Conservation (phyloP, 768 basidiomycete species). For the Leccinum rimulosum region DNA sequence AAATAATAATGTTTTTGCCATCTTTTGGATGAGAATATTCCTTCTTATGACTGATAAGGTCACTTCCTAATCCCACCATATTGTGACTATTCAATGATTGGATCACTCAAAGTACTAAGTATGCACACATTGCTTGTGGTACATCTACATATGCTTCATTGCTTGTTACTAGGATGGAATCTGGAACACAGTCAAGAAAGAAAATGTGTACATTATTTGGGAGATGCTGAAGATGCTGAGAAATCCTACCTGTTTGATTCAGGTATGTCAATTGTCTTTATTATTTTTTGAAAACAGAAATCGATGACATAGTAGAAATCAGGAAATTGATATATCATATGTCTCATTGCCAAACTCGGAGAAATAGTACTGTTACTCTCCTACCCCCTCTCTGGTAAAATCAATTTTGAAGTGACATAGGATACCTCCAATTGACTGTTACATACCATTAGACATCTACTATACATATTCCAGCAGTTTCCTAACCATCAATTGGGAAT, state of each 20-base stretch:
- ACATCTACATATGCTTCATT: background rate
- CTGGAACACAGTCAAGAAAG: background rate
- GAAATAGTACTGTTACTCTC: too few relatives aligned
- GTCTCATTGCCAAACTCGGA: too few relatives aligned
- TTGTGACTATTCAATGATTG: background rate
- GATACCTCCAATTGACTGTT: too few relatives aligned
- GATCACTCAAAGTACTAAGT: background rate
- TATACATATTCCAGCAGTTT: too few relatives aligned
- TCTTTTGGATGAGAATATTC: background rate
- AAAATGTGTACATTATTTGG: background rate
- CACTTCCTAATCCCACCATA: background rate
- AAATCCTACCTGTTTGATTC: background rate
- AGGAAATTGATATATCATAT: background rate
- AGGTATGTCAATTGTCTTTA: background rate
- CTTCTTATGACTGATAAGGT: background rate
- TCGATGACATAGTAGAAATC: background rate
- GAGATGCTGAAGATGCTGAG: background rate
- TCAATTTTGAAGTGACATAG: too few relatives aligned
- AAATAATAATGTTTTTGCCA: too few relatives aligned
- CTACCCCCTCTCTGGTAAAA: too few relatives aligned
- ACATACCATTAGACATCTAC: too few relatives aligned
- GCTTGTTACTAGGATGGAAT: background rate
- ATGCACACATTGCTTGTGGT: background rate
- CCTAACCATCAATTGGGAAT: too few relatives aligned
- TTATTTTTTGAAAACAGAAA: too few relatives aligned